Evolutionary conservation across 352 stramenopile species (phyloP), one percentile per base, ranked within the genome.

Genomic region (Pythium vanterpoolii): DNA sequence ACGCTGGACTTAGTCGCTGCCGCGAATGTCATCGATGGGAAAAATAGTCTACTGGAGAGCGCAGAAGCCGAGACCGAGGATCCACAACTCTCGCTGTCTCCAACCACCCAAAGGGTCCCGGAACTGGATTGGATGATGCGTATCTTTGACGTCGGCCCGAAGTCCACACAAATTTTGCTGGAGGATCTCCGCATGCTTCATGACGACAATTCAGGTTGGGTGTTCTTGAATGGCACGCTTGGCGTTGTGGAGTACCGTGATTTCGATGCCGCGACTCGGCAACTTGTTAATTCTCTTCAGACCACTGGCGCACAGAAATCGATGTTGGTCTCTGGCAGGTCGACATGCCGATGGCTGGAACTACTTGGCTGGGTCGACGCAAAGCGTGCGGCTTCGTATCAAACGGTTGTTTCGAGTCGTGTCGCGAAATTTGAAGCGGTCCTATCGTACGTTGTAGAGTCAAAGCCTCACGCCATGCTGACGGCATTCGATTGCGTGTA

Each of bases 141-240:
- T 10, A 73, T 73, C n/a, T 80, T 87, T 42, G 82, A 91, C 33
- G 52, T 91, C 24, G 82, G 82, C 1, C 76, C 82, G 3, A 59
- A 60, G 6, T 86, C 82, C 1, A 83, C 75, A 40, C 5, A 69
- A 5, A 26, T 68, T 3, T 64, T 91, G 19, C n/a, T 71, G 10
- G 39, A 55, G 1, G 9, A 65, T 5, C 40, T 66, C 2, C 33
- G 55, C 19, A 2, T 31, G 26, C n/a, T 23, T 27, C 47, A 50
- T n/a, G 53, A 68, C 13, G 16, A 42, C 7, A 33, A 66, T 2
- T 19, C 54, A 24, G 40, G 48, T 18, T 57, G 54, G 16, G 16
- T 89, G 5, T 66, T 90, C 24, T 36, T 86, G 33, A 79, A 78
- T 28, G 81, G 81, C 8, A 60, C 80, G 24, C 75, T 75, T 31